These are phyloP conservation scores for Pyrrhoderma lamaoense DNA, from an alignment of 1,284 basidiomycete species.

Conservation along the genomic window DNA sequence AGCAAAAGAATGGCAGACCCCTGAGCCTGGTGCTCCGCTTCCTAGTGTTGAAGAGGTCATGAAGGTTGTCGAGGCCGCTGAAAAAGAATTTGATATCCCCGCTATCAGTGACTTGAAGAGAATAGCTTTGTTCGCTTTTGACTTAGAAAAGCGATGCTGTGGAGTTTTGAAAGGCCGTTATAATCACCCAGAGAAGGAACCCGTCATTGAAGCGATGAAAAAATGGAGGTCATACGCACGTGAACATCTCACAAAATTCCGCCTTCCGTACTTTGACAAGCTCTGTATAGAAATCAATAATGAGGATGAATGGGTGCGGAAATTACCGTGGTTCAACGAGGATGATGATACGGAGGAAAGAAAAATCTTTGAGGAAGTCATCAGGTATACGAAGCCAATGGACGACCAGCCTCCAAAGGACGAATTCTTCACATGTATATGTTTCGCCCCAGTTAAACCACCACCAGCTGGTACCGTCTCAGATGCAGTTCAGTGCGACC, in stretches of 20 bases:
- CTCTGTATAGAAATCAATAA: constrained; percentile 55
- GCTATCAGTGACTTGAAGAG: constrained; percentile 59
- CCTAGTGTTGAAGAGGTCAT: constrained; percentile 62
- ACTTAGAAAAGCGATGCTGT: constrained; percentile 67
- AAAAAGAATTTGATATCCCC: constrained; percentile 65
- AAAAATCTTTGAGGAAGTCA: constrained; percentile 34
- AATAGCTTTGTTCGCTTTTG: constrained; percentile 61
- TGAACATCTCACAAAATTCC: constrained; percentile 64
- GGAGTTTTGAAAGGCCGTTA: constrained; percentile 61
- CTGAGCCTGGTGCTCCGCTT: constrained; percentile 42
- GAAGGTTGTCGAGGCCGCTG: constrained; percentile 56
- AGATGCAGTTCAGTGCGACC: constrained; percentile 80
- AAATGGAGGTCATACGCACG: constrained; percentile 66
- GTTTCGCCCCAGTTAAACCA: constrained; percentile 62
- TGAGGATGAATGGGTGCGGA: constrained; percentile 63
- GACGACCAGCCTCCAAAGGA: constrained; percentile 67
- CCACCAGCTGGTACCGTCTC: constrained; percentile 64
- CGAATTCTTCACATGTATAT: constrained; percentile 79
- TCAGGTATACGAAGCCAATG: constrained; percentile 61
- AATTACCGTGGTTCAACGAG: constrained; percentile 68
- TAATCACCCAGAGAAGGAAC: constrained; percentile 43
- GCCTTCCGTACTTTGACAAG: constrained; percentile 62
- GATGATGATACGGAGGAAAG: constrained; percentile 57
- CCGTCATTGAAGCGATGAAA: constrained; percentile 60
- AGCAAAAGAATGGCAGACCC: constrained; percentile 59